phyloP scores from a whole-genome alignment of 2,329 filamentous ascomycete species.

The Coleophoma eucalyptorum region DNA sequence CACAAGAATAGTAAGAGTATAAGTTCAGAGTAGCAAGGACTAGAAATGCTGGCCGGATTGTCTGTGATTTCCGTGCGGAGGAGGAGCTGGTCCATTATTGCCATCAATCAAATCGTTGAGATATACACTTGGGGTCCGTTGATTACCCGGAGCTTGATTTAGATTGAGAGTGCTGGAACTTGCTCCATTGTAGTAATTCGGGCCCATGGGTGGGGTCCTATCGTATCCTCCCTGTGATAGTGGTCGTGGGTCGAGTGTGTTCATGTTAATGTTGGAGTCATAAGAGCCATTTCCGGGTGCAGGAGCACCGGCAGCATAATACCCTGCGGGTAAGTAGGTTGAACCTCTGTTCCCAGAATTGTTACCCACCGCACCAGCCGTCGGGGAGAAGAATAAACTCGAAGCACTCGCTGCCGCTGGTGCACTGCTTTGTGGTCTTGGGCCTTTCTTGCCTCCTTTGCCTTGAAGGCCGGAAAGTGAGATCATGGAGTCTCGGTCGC shows the following conservation, averaged over 20 bases:
- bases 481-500: conserved; percentile 41
- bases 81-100: background rate
- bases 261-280: conserved; percentile 26
- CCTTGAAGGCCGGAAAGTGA: conserved; percentile 22
- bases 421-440: conserved; percentile 30
- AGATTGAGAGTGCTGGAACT: conserved; percentile 64
- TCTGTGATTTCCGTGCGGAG: background rate
- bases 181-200: conserved; percentile 38
- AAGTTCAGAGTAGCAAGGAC: too few species aligned
- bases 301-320: conserved; percentile 68
- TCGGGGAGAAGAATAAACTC: conserved; percentile 88
- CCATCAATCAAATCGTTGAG: conserved; percentile 84
- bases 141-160: conserved; percentile 54
- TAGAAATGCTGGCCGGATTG: too few species aligned
- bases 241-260: conserved; percentile 1
- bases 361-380: conserved; percentile 60
- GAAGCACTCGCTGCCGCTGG: conserved; percentile 18
- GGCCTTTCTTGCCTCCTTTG: conserved; percentile 26
- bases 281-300: conserved; percentile 27
- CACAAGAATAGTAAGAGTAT: too few species aligned
- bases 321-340: conserved; percentile 83
- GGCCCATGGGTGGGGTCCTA: conserved; percentile 58
- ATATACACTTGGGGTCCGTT: conserved; percentile 81
- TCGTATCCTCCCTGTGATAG: conserved; percentile 49
- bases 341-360: conserved; percentile 62